Evolutionary conservation across 805 yeast species (phyloP), one percentile per base, ranked within the genome.

Genomic region (Saturnispora ahearnii): DNA sequence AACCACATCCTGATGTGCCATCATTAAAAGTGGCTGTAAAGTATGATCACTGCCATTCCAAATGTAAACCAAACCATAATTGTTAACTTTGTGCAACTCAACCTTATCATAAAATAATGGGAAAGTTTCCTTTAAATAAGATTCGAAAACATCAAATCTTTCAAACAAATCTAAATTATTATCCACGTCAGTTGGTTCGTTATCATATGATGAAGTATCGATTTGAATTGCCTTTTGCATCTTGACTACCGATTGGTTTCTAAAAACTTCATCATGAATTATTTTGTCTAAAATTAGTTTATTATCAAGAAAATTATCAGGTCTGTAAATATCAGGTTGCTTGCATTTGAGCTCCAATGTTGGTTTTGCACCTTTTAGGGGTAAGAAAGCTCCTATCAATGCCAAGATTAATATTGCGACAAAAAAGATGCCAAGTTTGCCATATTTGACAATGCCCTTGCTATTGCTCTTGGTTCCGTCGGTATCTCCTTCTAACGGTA

Each of bases 121-220:
- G 58, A 73, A 75, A 1, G 75, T 67, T 8, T 57, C 50, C 32
- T 64, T 59, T 54, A 76, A 61, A 55, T 65, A 74, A 9, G 51
- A 33, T 49, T 73, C 77, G 55, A 76, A 74, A 2, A 26, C 43
- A 32, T 49, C 55, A 36, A 64, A 65, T 36, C 58, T 55, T 15
- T 59, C 53, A 33, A 70, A 68, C 72, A 81, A 80, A 32, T 73
- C 70, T 15, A 71, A 72, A 41, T 78, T 79, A 9, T 74, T 75
- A 11, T 66, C 71, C 5, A 79, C 78, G 13, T 50, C 48, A 8
- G 55, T 52, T 7, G 77, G 76, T 48, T 63, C 67, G 22, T 72
- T 73, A 60, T 87, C 95, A 53, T 64, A 73, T 13, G 80, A 72
- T 53, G 77, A 81, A 1, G 95, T 84, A 40, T 82, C 81, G 51